These are phyloP conservation scores for Sclerotiophoma versabilis DNA, from an alignment of 2,329 filamentous ascomycete genomes.

Conservation along the genomic window DNA sequence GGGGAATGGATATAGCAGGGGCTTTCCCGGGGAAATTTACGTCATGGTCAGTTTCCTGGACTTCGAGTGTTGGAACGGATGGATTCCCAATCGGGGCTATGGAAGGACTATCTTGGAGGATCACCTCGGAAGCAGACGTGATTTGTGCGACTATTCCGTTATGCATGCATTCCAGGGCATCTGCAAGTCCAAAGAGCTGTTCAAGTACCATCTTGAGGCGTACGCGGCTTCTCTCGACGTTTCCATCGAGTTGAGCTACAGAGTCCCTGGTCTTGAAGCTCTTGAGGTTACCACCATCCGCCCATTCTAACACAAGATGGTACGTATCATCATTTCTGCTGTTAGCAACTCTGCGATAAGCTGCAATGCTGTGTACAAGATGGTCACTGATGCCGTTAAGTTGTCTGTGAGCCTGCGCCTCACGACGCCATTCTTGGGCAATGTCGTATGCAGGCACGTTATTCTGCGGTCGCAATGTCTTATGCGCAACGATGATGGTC, in stretches of 20 bases:
- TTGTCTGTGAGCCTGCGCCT: neutral
- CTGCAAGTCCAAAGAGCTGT: neutral
- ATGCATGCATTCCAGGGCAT: neutral
- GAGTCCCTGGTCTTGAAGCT: neutral
- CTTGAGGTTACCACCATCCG: neutral
- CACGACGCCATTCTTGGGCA: neutral
- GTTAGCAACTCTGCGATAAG: neutral
- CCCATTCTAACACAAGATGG: neutral
- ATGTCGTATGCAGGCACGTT: neutral
- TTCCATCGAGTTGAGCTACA: neutral
- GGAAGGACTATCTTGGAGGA: too few relatives aligned
- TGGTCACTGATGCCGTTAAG: neutral
- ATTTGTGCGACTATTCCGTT: too few relatives aligned
- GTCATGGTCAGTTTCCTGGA: too few relatives aligned
- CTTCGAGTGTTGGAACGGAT: too few relatives aligned
- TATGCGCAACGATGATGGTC: neutral
- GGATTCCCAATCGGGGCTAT: too few relatives aligned
- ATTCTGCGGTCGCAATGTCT: neutral
- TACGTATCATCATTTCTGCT: neutral
- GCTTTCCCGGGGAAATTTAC: too few relatives aligned
- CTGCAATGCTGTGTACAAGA: neutral
- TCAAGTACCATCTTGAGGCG: neutral
- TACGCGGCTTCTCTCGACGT: neutral
- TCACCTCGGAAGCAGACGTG: too few relatives aligned
- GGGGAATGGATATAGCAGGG: too few relatives aligned